Conservation (phyloP, 768 basidiomycete genomes). For the Collybia sp. region DNA sequence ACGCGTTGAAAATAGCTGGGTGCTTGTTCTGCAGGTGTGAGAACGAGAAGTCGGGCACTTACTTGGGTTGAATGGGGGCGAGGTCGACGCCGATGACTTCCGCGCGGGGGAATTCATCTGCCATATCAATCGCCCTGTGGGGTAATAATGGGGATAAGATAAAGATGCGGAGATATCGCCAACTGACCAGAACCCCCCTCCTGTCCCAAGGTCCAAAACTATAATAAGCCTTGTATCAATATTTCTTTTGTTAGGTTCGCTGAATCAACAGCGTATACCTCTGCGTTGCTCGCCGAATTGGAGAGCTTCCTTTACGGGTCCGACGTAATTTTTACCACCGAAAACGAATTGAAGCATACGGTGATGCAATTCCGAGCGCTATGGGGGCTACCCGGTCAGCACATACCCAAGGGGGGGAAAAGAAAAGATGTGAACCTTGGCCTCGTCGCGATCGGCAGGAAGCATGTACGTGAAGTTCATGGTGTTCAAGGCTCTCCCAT, state of each 20-base stretch:
- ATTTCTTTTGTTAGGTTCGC: too few relatives aligned
- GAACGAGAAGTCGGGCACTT: conserved; percentile 10
- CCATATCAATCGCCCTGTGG: conserved; percentile 66
- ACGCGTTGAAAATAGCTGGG: conserved; percentile 1
- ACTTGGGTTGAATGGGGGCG: conserved; percentile 72
- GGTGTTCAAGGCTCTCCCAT: conserved; percentile 51
- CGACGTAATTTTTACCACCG: conserved; percentile 58
- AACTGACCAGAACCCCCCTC: conserved; percentile 55
- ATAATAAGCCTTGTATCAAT: not conserved
- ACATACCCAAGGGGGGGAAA: not conserved
- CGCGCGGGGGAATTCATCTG: conserved; percentile 63
- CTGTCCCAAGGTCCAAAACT: conserved; percentile 70
- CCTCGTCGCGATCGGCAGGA: conserved; percentile 63
- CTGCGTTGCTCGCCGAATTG: conserved; percentile 43
- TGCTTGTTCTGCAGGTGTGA: not conserved
- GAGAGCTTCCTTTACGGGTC: conserved; percentile 56
- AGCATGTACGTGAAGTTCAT: conserved; percentile 57
- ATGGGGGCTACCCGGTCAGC: conserved; percentile 3
- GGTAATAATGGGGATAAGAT: conserved; percentile 2
- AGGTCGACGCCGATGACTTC: conserved; percentile 70
- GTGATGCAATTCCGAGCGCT: conserved; percentile 65
- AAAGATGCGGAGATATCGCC: conserved; percentile 2
- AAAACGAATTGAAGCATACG: conserved; percentile 66
- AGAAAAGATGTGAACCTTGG: conserved; percentile 35
- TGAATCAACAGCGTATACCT: conserved; percentile 19